Evolutionary conservation across 2,329 filamentous ascomycete species (phyloP).

Genomic region (Penicillium decumbens): DNA sequence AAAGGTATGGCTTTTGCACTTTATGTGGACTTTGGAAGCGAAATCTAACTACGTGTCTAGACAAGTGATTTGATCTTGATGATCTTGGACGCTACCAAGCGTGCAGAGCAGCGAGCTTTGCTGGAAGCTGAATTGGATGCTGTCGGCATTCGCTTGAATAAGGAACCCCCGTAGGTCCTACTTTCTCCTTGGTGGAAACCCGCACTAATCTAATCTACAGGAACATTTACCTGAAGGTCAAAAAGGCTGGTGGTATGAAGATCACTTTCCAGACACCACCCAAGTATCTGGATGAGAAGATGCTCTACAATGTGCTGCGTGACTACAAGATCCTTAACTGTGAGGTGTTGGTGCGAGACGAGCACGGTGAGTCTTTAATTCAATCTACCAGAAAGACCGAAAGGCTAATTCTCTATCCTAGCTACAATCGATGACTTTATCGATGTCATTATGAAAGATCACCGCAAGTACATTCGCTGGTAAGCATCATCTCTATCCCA

Average conservation of each 20-base stretch:
- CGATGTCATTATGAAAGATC: constrained; percentile 98
- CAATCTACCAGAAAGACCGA: constrained; percentile 3
- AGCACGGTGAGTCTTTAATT: constrained; percentile 57
- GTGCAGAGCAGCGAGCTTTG: constrained; percentile 83
- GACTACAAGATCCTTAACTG: constrained; percentile 99
- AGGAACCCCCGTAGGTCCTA: constrained; percentile 72
- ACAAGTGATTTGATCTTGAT: constrained; percentile 96
- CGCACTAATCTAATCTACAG: constrained; percentile 40
- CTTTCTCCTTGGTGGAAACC: background rate
- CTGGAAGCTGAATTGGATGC: constrained; percentile 91
- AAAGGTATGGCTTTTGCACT: constrained; percentile 53
- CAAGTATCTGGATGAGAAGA: constrained; percentile 91
- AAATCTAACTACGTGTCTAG: constrained; percentile 29
- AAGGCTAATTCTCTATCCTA: constrained; percentile 23
- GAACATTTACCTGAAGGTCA: constrained; percentile 94
- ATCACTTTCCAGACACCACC: constrained; percentile 90
- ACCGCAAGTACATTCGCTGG: constrained; percentile 91
- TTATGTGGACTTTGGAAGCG: background rate
- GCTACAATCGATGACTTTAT: constrained; percentile 97
- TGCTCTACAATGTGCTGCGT: constrained; percentile 93
- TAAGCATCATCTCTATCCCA: constrained; percentile 21
- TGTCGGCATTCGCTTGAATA: constrained; percentile 88
- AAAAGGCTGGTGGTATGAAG: constrained; percentile 97
- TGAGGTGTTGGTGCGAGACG: constrained; percentile 91
- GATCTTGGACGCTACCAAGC: constrained; percentile 94